Evolutionary conservation across 148 eudicot species (phyloP).

Genomic region (Linanthus parryae): DNA sequence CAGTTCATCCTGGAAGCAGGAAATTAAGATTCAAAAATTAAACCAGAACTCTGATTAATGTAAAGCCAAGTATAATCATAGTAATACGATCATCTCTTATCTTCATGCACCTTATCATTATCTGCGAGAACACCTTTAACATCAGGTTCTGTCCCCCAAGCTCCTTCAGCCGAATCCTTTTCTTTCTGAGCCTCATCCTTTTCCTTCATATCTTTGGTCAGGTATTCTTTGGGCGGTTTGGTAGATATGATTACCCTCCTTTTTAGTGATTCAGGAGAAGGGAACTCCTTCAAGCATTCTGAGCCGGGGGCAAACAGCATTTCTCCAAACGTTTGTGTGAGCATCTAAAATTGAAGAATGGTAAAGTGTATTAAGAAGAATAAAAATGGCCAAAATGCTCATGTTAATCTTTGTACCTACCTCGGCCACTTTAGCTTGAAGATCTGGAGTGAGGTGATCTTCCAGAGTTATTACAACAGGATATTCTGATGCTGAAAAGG

Average conservation of each 20-base stretch:
- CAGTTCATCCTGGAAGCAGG: constrained; percentile 21
- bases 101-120: constrained; percentile 42
- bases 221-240: constrained; percentile 81
- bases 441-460: constrained; percentile 84
- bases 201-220: constrained; percentile 30
- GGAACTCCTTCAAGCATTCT: constrained; percentile 64
- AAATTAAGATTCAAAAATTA: not conserved
- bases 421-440: constrained; percentile 89
- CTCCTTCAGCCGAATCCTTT: constrained; percentile 39
- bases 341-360: constrained; percentile 49
- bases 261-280: constrained; percentile 71
- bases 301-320: constrained; percentile 57
- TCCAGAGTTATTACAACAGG: constrained; percentile 86
- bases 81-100: too few species aligned
- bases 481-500: constrained; percentile 66
- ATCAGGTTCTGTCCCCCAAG: constrained; percentile 71
- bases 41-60: not conserved
- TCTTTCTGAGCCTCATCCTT: constrained; percentile 28
- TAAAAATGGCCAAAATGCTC: not conserved
- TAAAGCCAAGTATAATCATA: too few species aligned
- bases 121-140: constrained; percentile 17
- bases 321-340: constrained; percentile 74
- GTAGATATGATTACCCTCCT: constrained; percentile 73
- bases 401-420: constrained; percentile 22
- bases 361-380: not conserved